These are phyloP conservation scores for Tricholoma bakamatsutake DNA, from an alignment of 768 basidiomycete species.

Conservation along the genomic window DNA sequence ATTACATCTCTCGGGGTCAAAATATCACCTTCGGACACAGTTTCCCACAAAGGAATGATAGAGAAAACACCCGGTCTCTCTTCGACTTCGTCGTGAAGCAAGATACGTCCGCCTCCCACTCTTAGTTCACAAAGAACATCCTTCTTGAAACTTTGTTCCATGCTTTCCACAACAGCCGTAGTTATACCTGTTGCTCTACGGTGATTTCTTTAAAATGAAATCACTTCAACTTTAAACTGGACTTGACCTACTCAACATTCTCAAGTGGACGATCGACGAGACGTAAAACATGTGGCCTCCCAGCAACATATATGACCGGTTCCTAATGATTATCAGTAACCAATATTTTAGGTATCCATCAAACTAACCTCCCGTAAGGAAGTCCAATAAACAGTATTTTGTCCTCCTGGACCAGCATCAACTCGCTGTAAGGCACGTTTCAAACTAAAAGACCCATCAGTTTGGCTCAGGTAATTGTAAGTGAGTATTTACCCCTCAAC, in stretches of 20 bases:
- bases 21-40: slow-evolving; percentile 72
- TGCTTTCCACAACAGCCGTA: slow-evolving; percentile 82
- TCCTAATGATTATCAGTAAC: slow-evolving; percentile 43
- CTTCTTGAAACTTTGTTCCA: slow-evolving; percentile 83
- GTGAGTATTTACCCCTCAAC: slow-evolving; percentile 59
- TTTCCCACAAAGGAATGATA: slow-evolving; percentile 95
- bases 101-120: slow-evolving; percentile 64
- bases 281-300: slow-evolving; percentile 86
- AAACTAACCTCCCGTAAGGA: slow-evolving; percentile 75
- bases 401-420: slow-evolving; percentile 73
- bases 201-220: background rate
- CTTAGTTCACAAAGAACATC: slow-evolving; percentile 85
- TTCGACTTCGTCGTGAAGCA: slow-evolving; percentile 95
- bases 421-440: slow-evolving; percentile 75
- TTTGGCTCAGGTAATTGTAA: background rate
- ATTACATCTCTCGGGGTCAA: slow-evolving; percentile 86
- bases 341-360: background rate
- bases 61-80: slow-evolving; percentile 85
- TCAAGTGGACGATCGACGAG: slow-evolving; percentile 83
- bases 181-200: slow-evolving; percentile 88
- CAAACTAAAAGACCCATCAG: slow-evolving; percentile 40
- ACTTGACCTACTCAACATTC: slow-evolving; percentile 80
- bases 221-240: background rate
- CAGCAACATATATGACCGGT: slow-evolving; percentile 87
- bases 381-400: slow-evolving; percentile 85